phyloP scores from a whole-genome alignment of 108 stramenopile species.

The Hondaea fermentalgiana region DNA sequence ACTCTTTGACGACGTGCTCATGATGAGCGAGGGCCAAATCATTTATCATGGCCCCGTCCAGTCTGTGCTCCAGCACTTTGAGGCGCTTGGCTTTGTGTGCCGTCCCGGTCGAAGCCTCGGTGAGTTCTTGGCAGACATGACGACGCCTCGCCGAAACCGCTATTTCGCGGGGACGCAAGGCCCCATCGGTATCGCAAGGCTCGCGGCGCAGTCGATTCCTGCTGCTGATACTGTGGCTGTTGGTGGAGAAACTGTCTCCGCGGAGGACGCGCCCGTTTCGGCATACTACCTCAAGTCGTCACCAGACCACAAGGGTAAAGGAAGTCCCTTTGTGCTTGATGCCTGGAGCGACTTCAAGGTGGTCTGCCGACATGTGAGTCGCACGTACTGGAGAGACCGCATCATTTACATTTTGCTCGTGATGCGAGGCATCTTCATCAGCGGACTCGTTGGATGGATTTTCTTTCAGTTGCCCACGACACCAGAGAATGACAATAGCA shows the following conservation, averaged over 20 bases:
- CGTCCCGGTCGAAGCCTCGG: slow-evolving; percentile 66
- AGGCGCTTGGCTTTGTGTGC: slow-evolving; percentile 52
- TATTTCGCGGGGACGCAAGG: neutral
- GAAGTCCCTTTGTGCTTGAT: neutral
- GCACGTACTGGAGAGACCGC: neutral
- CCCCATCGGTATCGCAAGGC: no score
- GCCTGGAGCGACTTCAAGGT: neutral
- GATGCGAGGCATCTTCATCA: slow-evolving; percentile 46
- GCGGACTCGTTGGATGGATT: slow-evolving; percentile 52
- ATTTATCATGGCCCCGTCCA: slow-evolving; percentile 69
- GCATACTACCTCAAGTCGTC: no score
- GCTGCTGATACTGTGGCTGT: no score
- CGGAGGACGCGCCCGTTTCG: no score
- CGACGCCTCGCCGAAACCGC: neutral
- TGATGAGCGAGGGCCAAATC: slow-evolving; percentile 65
- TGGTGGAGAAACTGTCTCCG: no score
- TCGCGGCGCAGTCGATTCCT: no score
- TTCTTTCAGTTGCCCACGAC: neutral
- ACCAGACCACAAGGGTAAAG: no score
- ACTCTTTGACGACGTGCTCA: slow-evolving; percentile 77
- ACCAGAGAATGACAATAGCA: neutral
- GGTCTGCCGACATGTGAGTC: neutral
- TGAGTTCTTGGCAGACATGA: slow-evolving; percentile 49
- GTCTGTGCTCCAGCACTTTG: slow-evolving; percentile 50
- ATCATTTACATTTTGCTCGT: neutral